Evolutionary conservation across 148 eudicot species (phyloP), one percentile per base, ranked within the genome.

Genomic region (Fagopyrum homotropicum): DNA sequence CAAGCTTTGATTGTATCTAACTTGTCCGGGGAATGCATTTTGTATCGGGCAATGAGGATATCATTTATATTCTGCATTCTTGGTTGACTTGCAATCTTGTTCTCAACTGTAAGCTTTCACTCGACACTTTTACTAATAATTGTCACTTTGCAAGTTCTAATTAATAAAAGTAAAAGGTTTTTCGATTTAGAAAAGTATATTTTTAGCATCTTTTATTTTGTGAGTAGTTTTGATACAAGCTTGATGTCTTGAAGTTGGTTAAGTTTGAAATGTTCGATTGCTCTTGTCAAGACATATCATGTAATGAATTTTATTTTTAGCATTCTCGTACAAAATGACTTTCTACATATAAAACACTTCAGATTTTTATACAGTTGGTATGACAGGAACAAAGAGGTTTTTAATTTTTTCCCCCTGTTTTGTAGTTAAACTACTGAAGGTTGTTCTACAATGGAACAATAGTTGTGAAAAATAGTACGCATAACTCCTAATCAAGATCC

Each of bases 81-180:
- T 9, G 97, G 97, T 44, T 92, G 97, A 93, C 88, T 88, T 72
- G 86, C 91, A 4, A 75, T 92, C 77, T 90, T 80, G 77, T 87
- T 85, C 30, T 82, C 97, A 6, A 80, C 45, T 91, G 97, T 92
- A 78, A 45, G 73, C 48, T 46, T 46, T 7, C 48, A 1, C 5
- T 46, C 1, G 16, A 15, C 0, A 29, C 10, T 26, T 68, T 6
- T 4, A 46, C 7, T 46, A 1, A 5, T 4, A 46, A 46, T 46
- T 46, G 26, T 22, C 26, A 22, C 48, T 4, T 46, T 46, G 5
- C 48, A 46, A 4, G 6, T 46, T 46, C 5, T 22, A 22, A 22
- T 22, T 22, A 22, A 22, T 22, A 22, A 22, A 22, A 22, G 26
- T 0, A 22, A 22, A 22, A 22, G 26, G 26, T 22, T 22, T 22